phyloP scores from a whole-genome alignment of 495 filamentous ascomycete species.

The Penicillium bialowiezense region DNA sequence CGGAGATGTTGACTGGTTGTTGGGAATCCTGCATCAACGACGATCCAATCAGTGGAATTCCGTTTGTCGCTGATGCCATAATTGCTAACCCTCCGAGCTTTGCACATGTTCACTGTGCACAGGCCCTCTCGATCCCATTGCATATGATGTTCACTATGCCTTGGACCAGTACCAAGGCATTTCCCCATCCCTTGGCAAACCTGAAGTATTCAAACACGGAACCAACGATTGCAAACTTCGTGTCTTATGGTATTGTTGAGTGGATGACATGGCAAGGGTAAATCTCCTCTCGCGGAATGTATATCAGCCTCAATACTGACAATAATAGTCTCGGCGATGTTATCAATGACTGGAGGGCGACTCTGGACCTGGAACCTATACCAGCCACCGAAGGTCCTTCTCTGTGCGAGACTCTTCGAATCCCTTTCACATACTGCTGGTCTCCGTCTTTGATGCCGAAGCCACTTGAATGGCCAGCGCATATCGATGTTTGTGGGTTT shows the following conservation, averaged over 20 bases:
- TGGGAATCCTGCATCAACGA: conserved; percentile 63
- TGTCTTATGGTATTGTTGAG: conserved; percentile 53
- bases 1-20: conserved; percentile 59
- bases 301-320: neutral
- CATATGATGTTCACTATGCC: neutral
- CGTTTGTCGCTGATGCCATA: neutral
- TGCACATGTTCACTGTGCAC: neutral
- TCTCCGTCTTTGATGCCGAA: conserved; percentile 34
- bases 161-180: neutral
- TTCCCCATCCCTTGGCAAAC: conserved; percentile 17
- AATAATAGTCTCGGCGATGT: conserved; percentile 41
- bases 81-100: neutral
- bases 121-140: neutral
- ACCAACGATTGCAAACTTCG: conserved; percentile 42
- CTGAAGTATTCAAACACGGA: conserved; percentile 42
- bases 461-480: neutral
- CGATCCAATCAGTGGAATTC: conserved; percentile 29
- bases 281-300: neutral
- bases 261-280: conserved; percentile 59
- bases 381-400: conserved; percentile 11
- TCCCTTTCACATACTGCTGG: conserved; percentile 50
- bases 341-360: conserved; percentile 46
- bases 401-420: conserved; percentile 20
- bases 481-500: conserved; percentile 52
- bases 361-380: conserved; percentile 45